Evolutionary conservation across 305 asterid genomes (phyloP), one percentile per base, ranked within the genome.

Genomic region (Fraxinus platypoda): DNA sequence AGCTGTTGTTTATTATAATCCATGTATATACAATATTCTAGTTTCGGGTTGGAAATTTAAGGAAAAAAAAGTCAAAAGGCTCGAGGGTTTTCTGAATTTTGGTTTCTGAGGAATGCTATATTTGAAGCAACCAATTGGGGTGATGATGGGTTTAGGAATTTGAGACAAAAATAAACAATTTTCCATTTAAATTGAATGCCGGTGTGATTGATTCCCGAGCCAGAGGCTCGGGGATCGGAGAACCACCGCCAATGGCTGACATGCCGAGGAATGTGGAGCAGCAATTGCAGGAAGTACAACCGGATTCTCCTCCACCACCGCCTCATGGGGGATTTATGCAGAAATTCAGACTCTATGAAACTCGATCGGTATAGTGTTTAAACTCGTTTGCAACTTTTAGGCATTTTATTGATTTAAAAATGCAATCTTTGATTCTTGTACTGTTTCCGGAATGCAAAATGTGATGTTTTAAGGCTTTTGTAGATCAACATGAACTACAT

Each of bases 261-360:
- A 82, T 85, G 82, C 68, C 75, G 34, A 88, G 80, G 62, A 84
- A 78, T 90, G 88, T 70, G 66, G 90, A 89, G 81, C 66, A 35
- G 30, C 90, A 80, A 33, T 31, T 34, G 82, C 83, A 82, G 74
- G 92, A 86, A 81, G 83, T 84, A 11, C 88, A 79, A 77, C 85
- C 84, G 49, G 88, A 75, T 82, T 84, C 86, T 75, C 83, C 86
- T 30, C 81, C 77, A 33, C 74, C 84, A 78, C 84, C 82, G 5
- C 84, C 86, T 30, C 79, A 87, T 3, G 91, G 86, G 76, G 94
- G 94, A 64, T 88, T 89, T 87, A 90, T 97, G 96, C 96, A 94
- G 93, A 97, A 97, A 89, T 97, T 97, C 89, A 91, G 97, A 83
- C 97, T 97, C 52, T 96, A 94, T 59, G 94, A 94, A 90, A 96